Evolutionary conservation across 164 flowering plant species (phyloP), one percentile per base, ranked within the genome.

Genomic region (Sextonia rubra): DNA sequence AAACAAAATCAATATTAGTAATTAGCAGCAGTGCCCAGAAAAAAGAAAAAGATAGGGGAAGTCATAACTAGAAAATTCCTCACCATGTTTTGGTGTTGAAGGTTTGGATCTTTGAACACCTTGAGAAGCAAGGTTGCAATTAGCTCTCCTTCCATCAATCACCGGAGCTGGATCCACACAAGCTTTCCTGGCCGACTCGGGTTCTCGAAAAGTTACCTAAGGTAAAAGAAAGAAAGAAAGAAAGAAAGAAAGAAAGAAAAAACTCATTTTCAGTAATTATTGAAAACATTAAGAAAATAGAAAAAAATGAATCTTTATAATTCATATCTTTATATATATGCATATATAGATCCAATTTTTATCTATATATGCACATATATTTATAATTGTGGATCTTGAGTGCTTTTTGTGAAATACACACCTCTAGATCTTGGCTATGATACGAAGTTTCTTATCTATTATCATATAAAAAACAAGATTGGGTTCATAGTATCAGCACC

Each of bases 81-180:
- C 80, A 91, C 97, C 97, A 75, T 88, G 89, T 79, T 87, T 88
- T 23, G 98, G 91, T 6, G 97, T 90, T 1, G 94, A 85, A 49
- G 96, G 98, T 74, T 90, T 93, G 77, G 98, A 89, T 86, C 89
- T 89, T 72, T 90, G 97, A 79, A 85, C 92, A 68, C 98, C 98
- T 78, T 90, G 71, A 58, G 97, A 91, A 73, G 98, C 98, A 71
- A 94, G 91, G 80, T 94, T 94, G 82, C 98, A 94, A 68, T 94
- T 94, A 25, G 98, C 94, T 80, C 97, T 91, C 76, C 98, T 86
- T n/a, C 98, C 98, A 83, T 94, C 98, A 20, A 94, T 94, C 72
- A 94, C 93, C 0, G 98, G 97, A 75, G 94, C 81, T 22, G 94
- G 86, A 87, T 94, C 96, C 25, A 85, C 89, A 71, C 98, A 94